phyloP scores from a whole-genome alignment of 352 stramenopile genomes.

The Thraustochytrium sp. region DNA sequence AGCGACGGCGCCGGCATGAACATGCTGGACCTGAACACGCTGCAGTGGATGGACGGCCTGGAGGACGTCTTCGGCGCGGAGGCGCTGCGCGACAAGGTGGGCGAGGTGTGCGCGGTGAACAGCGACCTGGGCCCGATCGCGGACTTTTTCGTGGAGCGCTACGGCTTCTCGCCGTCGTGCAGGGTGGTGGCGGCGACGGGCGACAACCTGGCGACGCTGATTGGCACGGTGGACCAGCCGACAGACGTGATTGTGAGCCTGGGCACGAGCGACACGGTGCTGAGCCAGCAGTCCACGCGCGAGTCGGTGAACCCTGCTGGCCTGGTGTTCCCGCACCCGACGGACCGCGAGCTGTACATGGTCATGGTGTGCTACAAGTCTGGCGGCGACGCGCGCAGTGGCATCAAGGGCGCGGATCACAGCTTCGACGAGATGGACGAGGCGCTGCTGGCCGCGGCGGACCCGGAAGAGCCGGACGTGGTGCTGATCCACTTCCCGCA shows the following conservation, averaged over 20 bases:
- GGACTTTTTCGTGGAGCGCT: conserved; percentile 39
- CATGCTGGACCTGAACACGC: conserved; percentile 38
- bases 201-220: conserved; percentile 49
- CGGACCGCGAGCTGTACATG: conserved; percentile 31
- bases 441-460: background rate
- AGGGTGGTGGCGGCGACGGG: conserved; percentile 44
- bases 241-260: conserved; percentile 48
- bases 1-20: conserved; percentile 51
- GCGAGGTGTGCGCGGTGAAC: background rate
- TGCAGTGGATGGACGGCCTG: background rate
- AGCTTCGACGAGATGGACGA: conserved; percentile 24
- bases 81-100: background rate
- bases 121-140: conserved; percentile 16
- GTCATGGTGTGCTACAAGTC: conserved; percentile 50
- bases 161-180: conserved; percentile 6
- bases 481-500: conserved; percentile 4
- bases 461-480: background rate
- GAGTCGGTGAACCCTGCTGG: conserved; percentile 17
- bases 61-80: background rate
- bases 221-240: conserved; percentile 32
- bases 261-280: conserved; percentile 50
- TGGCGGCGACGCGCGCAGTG: conserved; percentile 15
- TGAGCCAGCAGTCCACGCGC: background rate
- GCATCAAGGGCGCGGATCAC: background rate
- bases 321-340: conserved; percentile 45